Evolutionary conservation across 2,329 filamentous ascomycete species (phyloP).

Genomic region (Talaromyces sp.): DNA sequence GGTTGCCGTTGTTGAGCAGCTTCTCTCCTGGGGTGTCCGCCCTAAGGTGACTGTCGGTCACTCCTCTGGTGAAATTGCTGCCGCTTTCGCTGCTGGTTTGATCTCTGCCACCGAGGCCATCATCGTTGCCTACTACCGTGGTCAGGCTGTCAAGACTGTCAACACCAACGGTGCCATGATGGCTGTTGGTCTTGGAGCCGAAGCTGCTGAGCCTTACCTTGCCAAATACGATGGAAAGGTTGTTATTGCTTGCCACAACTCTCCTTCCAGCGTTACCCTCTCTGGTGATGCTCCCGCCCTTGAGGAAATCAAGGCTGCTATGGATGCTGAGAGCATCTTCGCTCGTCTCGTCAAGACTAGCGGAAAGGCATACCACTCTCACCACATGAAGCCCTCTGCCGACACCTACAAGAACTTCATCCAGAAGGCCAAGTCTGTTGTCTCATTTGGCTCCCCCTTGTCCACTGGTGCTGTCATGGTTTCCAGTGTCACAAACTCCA

Average conservation of each 20-base stretch:
- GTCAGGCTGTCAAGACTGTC: constrained; percentile 20
- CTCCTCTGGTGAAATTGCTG: constrained; percentile 50
- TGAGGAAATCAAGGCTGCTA: constrained; percentile 17
- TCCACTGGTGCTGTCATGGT: not conserved
- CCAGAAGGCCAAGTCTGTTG: not conserved
- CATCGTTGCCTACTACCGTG: constrained; percentile 40
- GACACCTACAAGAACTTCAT: constrained; percentile 23
- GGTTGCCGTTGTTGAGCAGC: constrained; percentile 44
- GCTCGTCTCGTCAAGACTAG: constrained; percentile 22
- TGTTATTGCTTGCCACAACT: constrained; percentile 39
- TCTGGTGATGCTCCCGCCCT: constrained; percentile 32
- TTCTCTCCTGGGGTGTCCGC: constrained; percentile 43
- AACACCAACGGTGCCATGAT: constrained; percentile 22
- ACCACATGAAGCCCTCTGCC: constrained; percentile 29
- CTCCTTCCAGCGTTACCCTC: constrained; percentile 36
- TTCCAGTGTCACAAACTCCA: not conserved
- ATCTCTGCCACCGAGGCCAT: constrained; percentile 35
- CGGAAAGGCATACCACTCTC: constrained; percentile 29
- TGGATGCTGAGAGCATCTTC: constrained; percentile 23
- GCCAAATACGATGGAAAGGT: constrained; percentile 16
- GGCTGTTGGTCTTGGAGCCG: constrained; percentile 20
- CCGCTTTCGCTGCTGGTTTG: constrained; percentile 45
- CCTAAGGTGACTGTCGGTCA: constrained; percentile 46
- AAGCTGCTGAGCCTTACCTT: constrained; percentile 14
- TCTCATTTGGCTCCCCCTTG: not conserved